Base-by-base conservation (phyloP, 2,329 filamentous ascomycete genomes). In the Sphaerulina vaccinii region DNA sequence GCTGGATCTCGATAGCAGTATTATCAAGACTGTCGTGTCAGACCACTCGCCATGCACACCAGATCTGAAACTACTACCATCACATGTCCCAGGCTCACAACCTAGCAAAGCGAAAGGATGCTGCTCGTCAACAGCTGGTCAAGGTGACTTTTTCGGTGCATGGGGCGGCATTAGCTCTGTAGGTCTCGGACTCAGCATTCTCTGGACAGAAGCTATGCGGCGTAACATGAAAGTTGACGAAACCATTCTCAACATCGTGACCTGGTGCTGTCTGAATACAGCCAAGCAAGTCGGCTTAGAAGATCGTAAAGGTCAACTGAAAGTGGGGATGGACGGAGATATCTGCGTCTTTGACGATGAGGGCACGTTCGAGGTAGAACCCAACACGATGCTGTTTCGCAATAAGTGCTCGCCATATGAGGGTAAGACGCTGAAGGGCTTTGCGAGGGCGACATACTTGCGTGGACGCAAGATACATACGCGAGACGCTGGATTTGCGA, bases 121-220 rank as follows among this genome's bases (percentile, higher is more conserved):
- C 5, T 67, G 68, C 19, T 67, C 71, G 32, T 71, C 75, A 18
- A 70, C 72, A 19, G 92, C 93, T 33, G 89, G 96, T 21, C 69
- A 72, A 24, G 93, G 93, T 32, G 89, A 97, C 73, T 97, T 99
- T 79, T 93, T 97, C 73, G 84, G 87, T 3, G 91, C 91, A 1
- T 99, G 93, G 93, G 93, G 93, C 48, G 93, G 93, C 11, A 96
- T 99, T 65, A 92, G 88, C 3, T 93, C 88, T 3, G 92, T 99
- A 15, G 93, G 93, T 0, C 81, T 99, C 1, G 93, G 93, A 0
- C 79, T 99, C 3, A 89, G 90, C 3, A 96, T 99, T 59, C 79
- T 99, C 5, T 86, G 91, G 83, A 91, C 89, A 0, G 84, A 90
- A 38, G 80, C 87, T 24, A 76, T 79, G 66, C 79, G 82, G 57